Evolutionary conservation across 208 protist genomes (phyloP), one percentile per base, ranked within the genome.

Genomic region (Chromosphaera perkinsii): DNA sequence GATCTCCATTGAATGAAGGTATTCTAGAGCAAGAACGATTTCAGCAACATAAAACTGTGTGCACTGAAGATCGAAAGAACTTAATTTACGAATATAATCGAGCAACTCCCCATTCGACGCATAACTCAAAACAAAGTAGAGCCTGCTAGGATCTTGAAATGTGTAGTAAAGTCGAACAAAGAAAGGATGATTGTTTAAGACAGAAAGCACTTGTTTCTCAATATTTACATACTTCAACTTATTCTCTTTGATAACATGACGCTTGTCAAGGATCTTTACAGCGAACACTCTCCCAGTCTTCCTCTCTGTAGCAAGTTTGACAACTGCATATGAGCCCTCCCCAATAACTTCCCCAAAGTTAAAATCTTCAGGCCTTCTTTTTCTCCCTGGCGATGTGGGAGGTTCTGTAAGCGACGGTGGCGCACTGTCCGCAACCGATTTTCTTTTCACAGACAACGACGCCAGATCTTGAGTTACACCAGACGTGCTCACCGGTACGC

Each of bases 231-330:
- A 75, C 54, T 75, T 64, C 4, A 63, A 17, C 31, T 63, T 63
- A n/a, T 69, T 71, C 12, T 62, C 56, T 29, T 61, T 66, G 10
- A 65, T 36, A 32, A 74, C 49, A 51, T 74, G 69, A 20, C 32
- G 24, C 51, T 75, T 75, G 12, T 69, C 51, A 20, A 75, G 32
- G 20, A 75, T 61, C 40, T 75, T 75, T 24, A 75, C 45, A 35
- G 70, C 70, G 45, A 64, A 75, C 39, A 57, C n/a, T n/a, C 42
- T 37, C 2, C 51, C 52, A 32, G 59, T 75, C 2, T 0, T 20
- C 12, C 29, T 65, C 27, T 75, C 70, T 27, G 17, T 42, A 12
- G 69, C 69, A 2, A 66, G n/a, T 33, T 49, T 10, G 7, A 69
- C 68, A 12, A 42, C 51, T 29, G 68, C 61, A 54, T 73, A 73